phyloP scores from a whole-genome alignment of 2,329 filamentous ascomycete species.

The Pyrenochaeta sp. region DNA sequence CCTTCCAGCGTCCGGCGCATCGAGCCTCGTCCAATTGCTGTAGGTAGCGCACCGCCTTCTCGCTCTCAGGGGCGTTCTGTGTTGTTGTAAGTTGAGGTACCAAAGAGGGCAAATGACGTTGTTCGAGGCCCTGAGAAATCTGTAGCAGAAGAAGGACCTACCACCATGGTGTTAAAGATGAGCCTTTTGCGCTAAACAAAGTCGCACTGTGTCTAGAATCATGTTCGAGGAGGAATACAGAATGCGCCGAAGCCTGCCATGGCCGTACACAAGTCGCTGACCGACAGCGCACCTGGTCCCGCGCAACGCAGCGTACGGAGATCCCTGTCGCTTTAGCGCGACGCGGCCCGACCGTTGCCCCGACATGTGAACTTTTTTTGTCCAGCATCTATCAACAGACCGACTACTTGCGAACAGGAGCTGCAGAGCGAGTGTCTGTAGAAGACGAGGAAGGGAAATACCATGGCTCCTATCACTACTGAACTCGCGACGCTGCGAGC shows the following conservation, averaged over 20 bases:
- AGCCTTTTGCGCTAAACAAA: slow-evolving; percentile 35
- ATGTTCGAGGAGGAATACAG: slow-evolving; percentile 42
- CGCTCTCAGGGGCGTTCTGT: slow-evolving; percentile 62
- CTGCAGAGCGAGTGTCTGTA: background rate
- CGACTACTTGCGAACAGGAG: background rate
- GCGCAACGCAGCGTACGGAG: slow-evolving; percentile 20
- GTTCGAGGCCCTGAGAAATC: slow-evolving; percentile 10
- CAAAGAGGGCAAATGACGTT: slow-evolving; percentile 42
- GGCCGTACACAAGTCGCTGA: slow-evolving; percentile 31
- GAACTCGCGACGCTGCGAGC: slow-evolving; percentile 45
- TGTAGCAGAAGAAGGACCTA: slow-evolving; percentile 27
- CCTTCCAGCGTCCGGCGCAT: slow-evolving; percentile 86
- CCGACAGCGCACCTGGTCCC: slow-evolving; percentile 22
- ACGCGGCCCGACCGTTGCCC: slow-evolving; percentile 29
- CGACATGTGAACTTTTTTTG: slow-evolving; percentile 35
- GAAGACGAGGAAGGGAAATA: background rate
- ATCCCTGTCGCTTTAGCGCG: slow-evolving; percentile 35
- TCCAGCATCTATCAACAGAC: slow-evolving; percentile 9
- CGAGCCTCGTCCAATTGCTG: slow-evolving; percentile 83
- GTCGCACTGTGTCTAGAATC: slow-evolving; percentile 29
- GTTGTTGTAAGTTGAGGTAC: slow-evolving; percentile 34
- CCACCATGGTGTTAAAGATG: slow-evolving; percentile 47
- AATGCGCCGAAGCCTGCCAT: slow-evolving; percentile 30
- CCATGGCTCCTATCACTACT: slow-evolving; percentile 36
- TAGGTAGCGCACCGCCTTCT: slow-evolving; percentile 85